Evolutionary conservation across 2,329 filamentous ascomycete species (phyloP), one percentile per base, ranked within the genome.

Genomic region (Dryadomyces quercus-mongolicae): DNA sequence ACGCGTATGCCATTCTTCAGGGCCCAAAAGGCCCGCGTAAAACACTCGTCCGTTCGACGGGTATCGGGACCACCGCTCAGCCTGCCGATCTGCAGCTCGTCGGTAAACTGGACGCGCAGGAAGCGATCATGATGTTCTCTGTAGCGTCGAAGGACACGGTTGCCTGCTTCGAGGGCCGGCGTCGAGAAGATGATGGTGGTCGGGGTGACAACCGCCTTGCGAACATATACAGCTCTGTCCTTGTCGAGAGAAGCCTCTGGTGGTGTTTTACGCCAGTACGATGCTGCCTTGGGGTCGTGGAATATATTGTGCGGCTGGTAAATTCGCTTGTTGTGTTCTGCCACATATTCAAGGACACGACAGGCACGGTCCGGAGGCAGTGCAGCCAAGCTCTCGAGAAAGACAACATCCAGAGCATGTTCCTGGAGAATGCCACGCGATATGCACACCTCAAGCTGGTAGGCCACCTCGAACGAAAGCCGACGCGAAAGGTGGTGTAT

Each of bases 401-500:
- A 97, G 2, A 80, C 74, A 1, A 68, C 65, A 1, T 73, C 76
- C 47, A 97, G 77, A 49, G 78, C 86, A 64, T 88, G 80, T 65
- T 96, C 92, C 53, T 84, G 85, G 13, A 98, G 70, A 22, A 82
- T 74, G 0, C 84, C 82, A 31, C 85, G 80, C 0, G 91, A 95
- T n/a, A 97, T 76, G 64, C 92, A 97, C 0, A 89, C 91, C 66
- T 98, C 92, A 0, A 98, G 77, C 65, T 95, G 90, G 64, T 97
- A 98, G 16, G 88, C 80, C 1, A 95, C 80, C 1, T 81, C 70
- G 57, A 90, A 96, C 0, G 80, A 71, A 4, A 92, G 72, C 54
- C 46, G 51, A 12, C 56, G 56, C 2, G 59, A 59, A 1, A 60
- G 56, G 15, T 54, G 56, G 38, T 58, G 56, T 1, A 54, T 47